Evolutionary conservation across 192 early-diverging fungal species (phyloP).

Genomic region (Cladochytrium replicatum): DNA sequence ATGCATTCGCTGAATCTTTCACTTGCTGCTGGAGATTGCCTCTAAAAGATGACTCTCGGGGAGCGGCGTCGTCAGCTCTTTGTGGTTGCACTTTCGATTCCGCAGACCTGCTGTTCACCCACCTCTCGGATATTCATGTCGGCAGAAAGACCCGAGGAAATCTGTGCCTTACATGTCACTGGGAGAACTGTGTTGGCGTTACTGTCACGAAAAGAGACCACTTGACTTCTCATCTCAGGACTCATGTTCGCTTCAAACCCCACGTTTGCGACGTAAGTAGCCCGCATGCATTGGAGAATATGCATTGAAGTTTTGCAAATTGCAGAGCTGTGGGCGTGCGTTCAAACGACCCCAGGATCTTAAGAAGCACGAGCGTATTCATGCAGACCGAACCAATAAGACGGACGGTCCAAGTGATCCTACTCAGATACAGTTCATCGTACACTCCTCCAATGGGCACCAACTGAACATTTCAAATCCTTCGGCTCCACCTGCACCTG

Average conservation of each 20-base stretch:
- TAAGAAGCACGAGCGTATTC: slow-evolving; percentile 94
- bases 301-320: background rate
- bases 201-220: slow-evolving; percentile 90
- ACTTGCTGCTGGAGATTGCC: too few species aligned
- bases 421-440: too few species aligned
- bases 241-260: slow-evolving; percentile 89
- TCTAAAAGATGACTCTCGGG: too few species aligned
- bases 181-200: slow-evolving; percentile 66
- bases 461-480: too few species aligned
- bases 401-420: too few species aligned
- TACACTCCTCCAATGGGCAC: too few species aligned
- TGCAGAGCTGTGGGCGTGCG: slow-evolving; percentile 57
- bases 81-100: too few species aligned
- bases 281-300: too few species aligned
- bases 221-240: slow-evolving; percentile 90
- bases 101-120: slow-evolving; percentile 74
- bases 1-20: too few species aligned
- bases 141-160: slow-evolving; percentile 82
- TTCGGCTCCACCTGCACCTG: too few species aligned
- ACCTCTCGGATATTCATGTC: slow-evolving; percentile 82
- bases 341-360: slow-evolving; percentile 93
- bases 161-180: slow-evolving; percentile 78
- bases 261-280: slow-evolving; percentile 59
- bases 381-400: too few species aligned
- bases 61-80: too few species aligned